Percentiles rank a stretch among this genome's conserved stretches.
phyloP scores from a whole-genome alignment of 2,329 filamentous ascomycete species.

The Dactylellina drechsleri region DNA sequence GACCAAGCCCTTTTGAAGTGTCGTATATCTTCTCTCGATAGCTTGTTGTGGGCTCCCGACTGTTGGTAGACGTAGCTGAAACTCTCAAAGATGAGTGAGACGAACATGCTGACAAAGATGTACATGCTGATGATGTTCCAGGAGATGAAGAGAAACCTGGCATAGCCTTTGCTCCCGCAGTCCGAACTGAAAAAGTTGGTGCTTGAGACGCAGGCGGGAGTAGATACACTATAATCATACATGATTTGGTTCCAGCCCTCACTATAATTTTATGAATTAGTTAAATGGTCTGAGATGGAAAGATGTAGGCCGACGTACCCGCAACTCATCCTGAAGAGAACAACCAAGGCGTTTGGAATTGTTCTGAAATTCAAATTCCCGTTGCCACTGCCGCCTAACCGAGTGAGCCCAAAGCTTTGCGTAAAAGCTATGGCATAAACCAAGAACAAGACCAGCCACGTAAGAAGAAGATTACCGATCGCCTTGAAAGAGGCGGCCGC shows the following conservation, averaged over 20 bases:
- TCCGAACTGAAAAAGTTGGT: constrained; percentile 83
- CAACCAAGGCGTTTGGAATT: constrained; percentile 90
- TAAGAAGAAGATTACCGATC: constrained; percentile 90
- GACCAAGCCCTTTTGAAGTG: constrained; percentile 99
- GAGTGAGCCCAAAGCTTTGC: constrained; percentile 92
- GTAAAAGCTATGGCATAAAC: constrained; percentile 97
- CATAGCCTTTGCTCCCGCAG: constrained; percentile 91
- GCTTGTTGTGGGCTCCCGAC: constrained; percentile 87
- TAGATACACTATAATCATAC: constrained; percentile 89
- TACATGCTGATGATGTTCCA: constrained; percentile 99
- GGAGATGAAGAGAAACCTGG: constrained; percentile 85
- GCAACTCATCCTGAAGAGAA: constrained; percentile 90
- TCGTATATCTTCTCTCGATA: constrained; percentile 92
- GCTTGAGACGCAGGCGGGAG: constrained; percentile 78
- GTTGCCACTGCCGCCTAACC: constrained; percentile 78
- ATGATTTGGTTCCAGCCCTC: constrained; percentile 98
- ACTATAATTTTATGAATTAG: constrained; percentile 60
- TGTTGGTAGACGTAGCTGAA: constrained; percentile 99
- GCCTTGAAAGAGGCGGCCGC: constrained; percentile 90
- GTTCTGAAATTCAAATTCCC: constrained; percentile 91
- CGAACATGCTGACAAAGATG: constrained; percentile 97
- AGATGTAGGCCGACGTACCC: constrained; percentile 61
- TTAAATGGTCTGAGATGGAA: no score
- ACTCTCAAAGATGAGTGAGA: constrained; percentile 98
- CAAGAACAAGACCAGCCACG: constrained; percentile 96